Base-by-base conservation (phyloP, 352 stramenopile species). In the Ophiocytium majus region DNA sequence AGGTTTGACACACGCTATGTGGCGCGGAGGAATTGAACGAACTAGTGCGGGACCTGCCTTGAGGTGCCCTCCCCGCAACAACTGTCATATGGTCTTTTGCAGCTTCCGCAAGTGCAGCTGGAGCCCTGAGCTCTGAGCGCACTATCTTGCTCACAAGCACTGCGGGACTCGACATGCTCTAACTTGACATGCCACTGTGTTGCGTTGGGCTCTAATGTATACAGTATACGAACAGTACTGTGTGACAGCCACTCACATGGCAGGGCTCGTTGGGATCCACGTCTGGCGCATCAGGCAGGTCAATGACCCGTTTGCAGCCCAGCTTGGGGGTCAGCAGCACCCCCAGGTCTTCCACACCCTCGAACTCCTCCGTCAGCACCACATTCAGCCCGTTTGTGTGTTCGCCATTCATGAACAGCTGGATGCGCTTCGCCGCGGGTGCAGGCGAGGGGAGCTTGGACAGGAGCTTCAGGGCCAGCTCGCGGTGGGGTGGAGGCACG, bases 201-300 rank as follows among this genome's bases (percentile, higher is more conserved):
- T n/a, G n/a, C n/a, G n/a, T n/a, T n/a, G n/a, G n/a, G n/a, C n/a
- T n/a, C n/a, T n/a, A n/a, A n/a, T n/a, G n/a, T n/a, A n/a, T n/a
- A n/a, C n/a, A n/a, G n/a, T n/a, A n/a, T n/a, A n/a, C n/a, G n/a
- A n/a, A n/a, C n/a, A n/a, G n/a, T n/a, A n/a, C n/a, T n/a, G n/a
- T n/a, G n/a, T n/a, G 28, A 23, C 57, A 71, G 57, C 28, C 28
- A 14, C 66, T 78, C 35, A 78, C 66, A 5, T 43, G 5, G 35
- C 66, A 78, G 14, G 66, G 66, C 32, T 35, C 35, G 17, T 78
- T 14, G 66, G 66, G 66, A 17, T 78, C 17, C 32, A 5, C 17
- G 35, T 78, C 66, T n/a, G n/a, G n/a, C n/a, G n/a, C n/a, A n/a
- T n/a, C n/a, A 78, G 66, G 66, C 32, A 78, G 5, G 5, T 78